A percentile compares a stretch with the other conserved stretches of the same genome.
These are phyloP conservation scores for Trypanosoma brucei DNA, from an alignment of 208 protist species.

Conservation along the genomic window DNA sequence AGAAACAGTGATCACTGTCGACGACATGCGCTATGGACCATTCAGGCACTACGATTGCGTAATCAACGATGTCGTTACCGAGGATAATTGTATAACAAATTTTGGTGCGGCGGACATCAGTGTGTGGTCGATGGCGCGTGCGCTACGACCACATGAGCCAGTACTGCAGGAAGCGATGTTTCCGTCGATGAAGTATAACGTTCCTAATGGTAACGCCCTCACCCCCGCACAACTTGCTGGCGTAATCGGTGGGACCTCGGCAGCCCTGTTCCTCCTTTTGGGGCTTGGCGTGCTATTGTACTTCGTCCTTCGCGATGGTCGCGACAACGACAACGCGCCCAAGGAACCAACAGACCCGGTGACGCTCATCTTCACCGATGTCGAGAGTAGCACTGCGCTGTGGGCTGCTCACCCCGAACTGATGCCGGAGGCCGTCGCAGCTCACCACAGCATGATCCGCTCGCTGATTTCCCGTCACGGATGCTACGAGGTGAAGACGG, in stretches of 20 bases:
- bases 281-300: neutral
- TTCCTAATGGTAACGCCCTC: constrained; percentile 1
- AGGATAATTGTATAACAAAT: constrained; percentile 17
- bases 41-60: constrained; percentile 1
- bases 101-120: constrained; percentile 44
- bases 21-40: constrained; percentile 28
- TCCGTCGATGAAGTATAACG: constrained; percentile 34
- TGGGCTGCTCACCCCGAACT: constrained; percentile 50
- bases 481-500: constrained; percentile 82
- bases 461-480: constrained; percentile 42
- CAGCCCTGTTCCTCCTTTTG: constrained; percentile 3
- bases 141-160: constrained; percentile 25
- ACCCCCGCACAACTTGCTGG: constrained; percentile 18
- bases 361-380: constrained; percentile 75
- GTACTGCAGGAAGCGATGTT: constrained; percentile 8
- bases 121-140: constrained; percentile 25
- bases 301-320: constrained; percentile 22
- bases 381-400: constrained; percentile 73
- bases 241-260: constrained; percentile 23
- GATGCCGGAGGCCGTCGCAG: constrained; percentile 55
- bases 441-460: constrained; percentile 63
- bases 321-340: constrained; percentile 42
- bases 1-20: constrained; percentile 13
- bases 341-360: constrained; percentile 35
- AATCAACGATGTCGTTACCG: constrained; percentile 7